Conservation (phyloP, 352 stramenopile species). For the Phytophthora rubi region DNA sequence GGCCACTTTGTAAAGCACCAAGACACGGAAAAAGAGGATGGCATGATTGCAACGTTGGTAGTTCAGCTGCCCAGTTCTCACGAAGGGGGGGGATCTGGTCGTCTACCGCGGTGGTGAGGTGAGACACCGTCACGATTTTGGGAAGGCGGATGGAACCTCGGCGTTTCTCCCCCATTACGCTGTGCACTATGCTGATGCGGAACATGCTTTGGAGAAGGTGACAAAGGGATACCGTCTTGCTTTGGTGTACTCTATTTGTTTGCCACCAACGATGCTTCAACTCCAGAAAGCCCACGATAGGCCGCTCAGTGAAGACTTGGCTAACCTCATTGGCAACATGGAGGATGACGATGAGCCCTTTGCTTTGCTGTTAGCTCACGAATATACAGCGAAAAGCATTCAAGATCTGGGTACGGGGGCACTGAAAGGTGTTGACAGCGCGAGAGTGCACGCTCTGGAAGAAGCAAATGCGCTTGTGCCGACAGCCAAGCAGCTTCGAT, state of each 20-base stretch:
- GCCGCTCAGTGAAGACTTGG: constrained; percentile 4
- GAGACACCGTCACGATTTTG: constrained; percentile 21
- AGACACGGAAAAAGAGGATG: constrained; percentile 56
- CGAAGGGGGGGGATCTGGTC: constrained; percentile 12
- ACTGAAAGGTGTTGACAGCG: constrained; percentile 20
- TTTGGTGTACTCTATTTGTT: constrained; percentile 28
- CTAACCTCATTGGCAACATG: constrained; percentile 34
- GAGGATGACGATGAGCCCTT: constrained; percentile 43
- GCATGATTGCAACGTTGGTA: constrained; percentile 54
- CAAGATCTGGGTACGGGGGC: constrained; percentile 10
- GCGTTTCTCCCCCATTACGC: constrained; percentile 20
- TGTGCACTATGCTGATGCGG: constrained; percentile 30
- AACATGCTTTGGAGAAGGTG: constrained; percentile 23
- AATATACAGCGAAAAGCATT: constrained; percentile 27
- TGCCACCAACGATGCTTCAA: constrained; percentile 18
- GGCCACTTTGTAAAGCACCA: constrained; percentile 49
- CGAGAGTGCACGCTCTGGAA: constrained; percentile 15
- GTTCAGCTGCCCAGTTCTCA: constrained; percentile 36
- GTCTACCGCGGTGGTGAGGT: constrained; percentile 6
- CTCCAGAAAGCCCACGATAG: constrained; percentile 3
- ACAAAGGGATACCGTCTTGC: constrained; percentile 26
- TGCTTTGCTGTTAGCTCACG: constrained; percentile 23
- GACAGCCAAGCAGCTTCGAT: background rate
- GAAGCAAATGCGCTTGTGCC: constrained; percentile 3
- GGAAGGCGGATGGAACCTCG: constrained; percentile 14